Base-by-base conservation (phyloP, 306 rosid genomes). In the Cicer judaicum region DNA sequence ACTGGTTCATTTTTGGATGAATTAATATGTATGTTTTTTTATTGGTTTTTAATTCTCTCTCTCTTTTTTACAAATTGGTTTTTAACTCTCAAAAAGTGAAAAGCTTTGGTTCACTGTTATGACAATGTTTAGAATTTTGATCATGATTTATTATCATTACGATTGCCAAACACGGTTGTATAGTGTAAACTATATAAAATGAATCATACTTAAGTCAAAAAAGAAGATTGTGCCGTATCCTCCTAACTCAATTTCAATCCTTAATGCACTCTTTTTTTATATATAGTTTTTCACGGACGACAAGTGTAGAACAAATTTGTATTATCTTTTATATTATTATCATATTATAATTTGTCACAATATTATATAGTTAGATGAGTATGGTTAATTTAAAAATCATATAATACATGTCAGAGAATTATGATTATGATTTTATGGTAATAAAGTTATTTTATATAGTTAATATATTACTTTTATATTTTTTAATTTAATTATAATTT, bases 141-240 rank as follows among this genome's bases (percentile, higher is more conserved):
- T 78, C 18, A 70, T 73, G 38, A 56, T 72, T 79, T 42, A 67
- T 41, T 60, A 57, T 77, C 10, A 73, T 70, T 48, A 54, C 47
- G 64, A 61, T 67, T 42, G 39, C 77, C 48, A 65, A 73, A 78
- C 77, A 68, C 67, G 82, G 70, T 2, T 52, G 48, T 71, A 10
- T 29, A 29, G 5, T 29, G 34, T 29, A 29, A 29, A 29, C 34
- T 29, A 29, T 29, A 29, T 29, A 29, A 29, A 29, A 34, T 49
- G 72, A 81, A 48, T 64, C 54, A 61, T 50, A 76, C 44, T 53
- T 21, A 78, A 73, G 83, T 78, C 78, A 78, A 82, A 61, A 82
- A 78, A 64, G 78, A 13, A 68, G 56, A 64, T 67, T 19, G 13
- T 41, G 80, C 63, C 36, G 73, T 10, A 66, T 68, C 57, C 60